phyloP scores from a whole-genome alignment of 495 filamentous ascomycete species.

The Aspergillus taichungensis region DNA sequence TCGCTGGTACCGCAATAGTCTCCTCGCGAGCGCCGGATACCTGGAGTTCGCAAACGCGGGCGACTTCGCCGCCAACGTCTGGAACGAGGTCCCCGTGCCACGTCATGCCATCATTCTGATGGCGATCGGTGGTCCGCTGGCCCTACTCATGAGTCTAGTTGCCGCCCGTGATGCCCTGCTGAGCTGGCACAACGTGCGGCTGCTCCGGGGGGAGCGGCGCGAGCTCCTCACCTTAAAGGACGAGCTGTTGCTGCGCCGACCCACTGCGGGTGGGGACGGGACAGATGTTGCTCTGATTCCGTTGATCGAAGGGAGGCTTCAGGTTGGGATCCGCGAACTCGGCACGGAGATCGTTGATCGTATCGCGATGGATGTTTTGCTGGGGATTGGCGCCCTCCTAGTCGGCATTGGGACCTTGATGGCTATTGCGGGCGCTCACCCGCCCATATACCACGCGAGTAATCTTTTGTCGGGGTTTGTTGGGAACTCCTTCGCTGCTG shows the following conservation, averaged over 20 bases:
- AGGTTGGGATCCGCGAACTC: conserved; percentile 32
- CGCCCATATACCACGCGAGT: conserved; percentile 27
- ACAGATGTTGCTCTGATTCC: conserved; percentile 8
- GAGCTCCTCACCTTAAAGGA: conserved; percentile 14
- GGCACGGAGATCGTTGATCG: conserved; percentile 41
- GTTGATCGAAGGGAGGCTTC: conserved; percentile 23
- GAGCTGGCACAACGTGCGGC: conserved; percentile 34
- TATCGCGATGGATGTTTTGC: conserved; percentile 36
- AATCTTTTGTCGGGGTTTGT: conserved; percentile 44
- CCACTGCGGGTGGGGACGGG: conserved; percentile 8
- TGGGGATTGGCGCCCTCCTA: conserved; percentile 37
- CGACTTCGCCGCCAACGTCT: conserved; percentile 47
- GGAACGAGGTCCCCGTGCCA: conserved; percentile 41
- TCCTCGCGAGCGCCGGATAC: conserved; percentile 39
- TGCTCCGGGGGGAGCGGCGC: conserved; percentile 29
- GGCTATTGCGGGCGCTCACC: conserved; percentile 41
- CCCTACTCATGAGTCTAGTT: conserved; percentile 35
- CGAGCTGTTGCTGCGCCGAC: not conserved
- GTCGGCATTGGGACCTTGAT: conserved; percentile 43
- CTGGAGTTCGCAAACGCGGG: conserved; percentile 45
- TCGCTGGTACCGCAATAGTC: conserved; percentile 36
- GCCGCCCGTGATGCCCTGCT: conserved; percentile 32
- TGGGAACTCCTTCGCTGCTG: conserved; percentile 34
- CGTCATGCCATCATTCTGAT: conserved; percentile 37
- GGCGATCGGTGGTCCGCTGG: conserved; percentile 40